Evolutionary conservation across 768 basidiomycete genomes (phyloP), one percentile per base, ranked within the genome.

Genomic region (Podaxis sp.): DNA sequence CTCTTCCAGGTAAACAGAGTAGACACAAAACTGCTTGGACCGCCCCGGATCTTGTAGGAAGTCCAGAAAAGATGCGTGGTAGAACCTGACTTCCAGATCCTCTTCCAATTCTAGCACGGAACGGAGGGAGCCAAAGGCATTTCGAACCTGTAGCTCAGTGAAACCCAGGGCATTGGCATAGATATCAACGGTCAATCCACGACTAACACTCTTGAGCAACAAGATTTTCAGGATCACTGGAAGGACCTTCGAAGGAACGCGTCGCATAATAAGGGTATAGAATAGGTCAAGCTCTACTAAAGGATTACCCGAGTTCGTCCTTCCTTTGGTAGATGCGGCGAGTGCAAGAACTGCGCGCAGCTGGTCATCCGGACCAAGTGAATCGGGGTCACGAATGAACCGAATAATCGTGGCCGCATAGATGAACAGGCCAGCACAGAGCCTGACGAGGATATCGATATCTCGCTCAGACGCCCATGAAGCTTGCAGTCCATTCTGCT

Each of bases 391-490:
- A 12, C 49, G 6, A 50, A 50, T 26, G 49, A 50, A 50, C 11
- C 20, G 49, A 22, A 50, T 22, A 5, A 50, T 28, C 2, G 49
- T 50, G 49, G 26, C 49, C 12, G 49, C 20, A 26, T 50, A 50
- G 49, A 50, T 50, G n/a, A 15, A 50, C n/a, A 50, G 49, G 20
- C 49, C 49, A 54, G 55, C 54, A 62, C 38, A 37, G 20, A 40
- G 44, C 2, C 24, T 17, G 17, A 57, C 52, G 11, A 60, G 48
- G 2, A 26, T 40, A 2, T 61, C 15, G n/a, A 65, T 36, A 4
- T 46, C 36, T 10, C 11, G 17, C 60, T 26, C 44, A 10, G 44
- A 26, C 13, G 64, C 60, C 64, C 64, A 65, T 7, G 49, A 30
- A 12, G 52, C 50, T 8, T 40, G 50, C 3, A 33, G 3, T 12